Conservation (phyloP, 2,329 filamentous ascomycete genomes). For the Colletotrichum lupini region DNA sequence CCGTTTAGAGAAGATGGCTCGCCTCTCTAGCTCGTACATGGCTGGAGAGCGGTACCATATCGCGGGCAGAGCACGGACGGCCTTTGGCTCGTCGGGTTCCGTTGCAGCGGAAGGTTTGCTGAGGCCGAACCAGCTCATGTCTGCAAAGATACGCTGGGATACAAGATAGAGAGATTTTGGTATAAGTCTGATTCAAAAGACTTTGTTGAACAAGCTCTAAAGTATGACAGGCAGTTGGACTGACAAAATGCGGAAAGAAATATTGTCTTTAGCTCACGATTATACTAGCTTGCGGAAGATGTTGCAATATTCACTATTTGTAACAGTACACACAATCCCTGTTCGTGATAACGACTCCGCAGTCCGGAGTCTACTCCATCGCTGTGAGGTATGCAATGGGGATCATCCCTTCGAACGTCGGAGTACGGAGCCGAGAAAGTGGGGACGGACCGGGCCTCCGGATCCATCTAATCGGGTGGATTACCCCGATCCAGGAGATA, state of each 20-base stretch:
- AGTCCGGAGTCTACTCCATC: neutral
- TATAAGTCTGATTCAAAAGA: neutral
- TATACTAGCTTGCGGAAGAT: neutral
- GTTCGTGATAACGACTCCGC: neutral
- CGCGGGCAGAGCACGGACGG: conserved; percentile 37
- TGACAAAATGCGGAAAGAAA: neutral
- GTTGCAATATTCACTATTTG: neutral
- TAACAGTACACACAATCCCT: neutral
- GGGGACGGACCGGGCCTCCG: neutral
- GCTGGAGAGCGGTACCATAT: conserved; percentile 40
- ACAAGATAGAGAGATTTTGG: neutral
- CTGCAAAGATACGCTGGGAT: neutral
- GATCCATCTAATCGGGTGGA: neutral
- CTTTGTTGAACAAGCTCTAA: neutral
- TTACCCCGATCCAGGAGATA: neutral
- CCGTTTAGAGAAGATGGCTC: conserved; percentile 51
- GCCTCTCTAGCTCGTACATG: conserved; percentile 53
- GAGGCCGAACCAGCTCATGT: neutral
- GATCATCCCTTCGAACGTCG: neutral
- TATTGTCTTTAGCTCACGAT: neutral
- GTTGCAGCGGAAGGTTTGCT: neutral
- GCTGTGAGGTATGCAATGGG: neutral
- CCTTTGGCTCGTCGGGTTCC: neutral
- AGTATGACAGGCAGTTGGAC: neutral
- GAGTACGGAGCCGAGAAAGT: neutral